A percentile compares a stretch with the other conserved stretches of the same genome.
These are phyloP conservation scores for Candida taoyuanica DNA, from an alignment of 805 yeast species.

Conservation along the genomic window DNA sequence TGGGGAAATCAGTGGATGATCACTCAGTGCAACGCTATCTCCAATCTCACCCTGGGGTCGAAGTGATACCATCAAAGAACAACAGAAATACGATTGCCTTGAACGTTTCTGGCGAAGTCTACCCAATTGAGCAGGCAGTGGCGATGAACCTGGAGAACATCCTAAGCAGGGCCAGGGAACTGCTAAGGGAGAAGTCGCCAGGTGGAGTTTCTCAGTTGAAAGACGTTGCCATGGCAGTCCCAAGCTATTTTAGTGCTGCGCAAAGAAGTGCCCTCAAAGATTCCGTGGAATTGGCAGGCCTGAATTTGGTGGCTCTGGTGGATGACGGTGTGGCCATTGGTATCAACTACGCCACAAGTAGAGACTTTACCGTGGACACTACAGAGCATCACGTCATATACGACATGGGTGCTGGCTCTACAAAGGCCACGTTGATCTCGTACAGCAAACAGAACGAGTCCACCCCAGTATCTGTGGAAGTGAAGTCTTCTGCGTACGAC, in stretches of 20 bases:
- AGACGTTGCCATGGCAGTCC: slow-evolving; percentile 73
- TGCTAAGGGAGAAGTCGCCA: slow-evolving; percentile 51
- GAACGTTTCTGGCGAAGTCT: slow-evolving; percentile 41
- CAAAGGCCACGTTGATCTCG: slow-evolving; percentile 80
- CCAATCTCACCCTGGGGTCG: slow-evolving; percentile 56
- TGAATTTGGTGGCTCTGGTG: slow-evolving; percentile 61
- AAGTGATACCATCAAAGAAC: slow-evolving; percentile 36
- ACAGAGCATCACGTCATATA: slow-evolving; percentile 65
- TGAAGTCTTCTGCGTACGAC: slow-evolving; percentile 71
- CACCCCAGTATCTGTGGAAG: slow-evolving; percentile 44
- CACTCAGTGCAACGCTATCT: slow-evolving; percentile 43
- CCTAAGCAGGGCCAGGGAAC: slow-evolving; percentile 55
- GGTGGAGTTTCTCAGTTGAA: slow-evolving; percentile 46
- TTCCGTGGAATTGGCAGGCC: slow-evolving; percentile 65
- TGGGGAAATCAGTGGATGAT: slow-evolving; percentile 59
- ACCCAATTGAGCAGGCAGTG: slow-evolving; percentile 68
- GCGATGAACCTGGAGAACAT: slow-evolving; percentile 79
- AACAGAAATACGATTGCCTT: slow-evolving; percentile 56
- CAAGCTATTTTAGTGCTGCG: slow-evolving; percentile 59
- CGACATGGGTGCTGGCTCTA: slow-evolving; percentile 92
- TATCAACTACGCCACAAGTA: slow-evolving; percentile 64
- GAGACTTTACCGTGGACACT: slow-evolving; percentile 36
- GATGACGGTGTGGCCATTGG: slow-evolving; percentile 95
- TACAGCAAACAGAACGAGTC: slow-evolving; percentile 42
- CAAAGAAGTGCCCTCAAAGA: slow-evolving; percentile 72